Conservation (phyloP, 1,139 yeast genomes). For the Blastobotrys elegans region DNA sequence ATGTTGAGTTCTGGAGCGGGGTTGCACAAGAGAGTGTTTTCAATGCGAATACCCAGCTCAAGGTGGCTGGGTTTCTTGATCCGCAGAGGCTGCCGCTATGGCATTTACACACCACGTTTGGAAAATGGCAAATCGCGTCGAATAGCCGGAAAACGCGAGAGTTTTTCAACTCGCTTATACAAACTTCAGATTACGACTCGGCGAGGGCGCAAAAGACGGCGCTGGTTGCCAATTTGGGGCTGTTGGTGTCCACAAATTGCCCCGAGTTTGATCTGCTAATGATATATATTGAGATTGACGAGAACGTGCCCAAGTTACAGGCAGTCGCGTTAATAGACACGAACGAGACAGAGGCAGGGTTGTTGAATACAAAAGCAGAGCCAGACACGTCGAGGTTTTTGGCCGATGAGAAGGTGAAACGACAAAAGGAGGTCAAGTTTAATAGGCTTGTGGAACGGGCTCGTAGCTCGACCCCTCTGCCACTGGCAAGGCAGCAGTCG, state of each 20-base stretch:
- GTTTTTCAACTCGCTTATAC: constrained; percentile 25
- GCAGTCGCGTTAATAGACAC: constrained; percentile 6
- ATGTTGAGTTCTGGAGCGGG: constrained; percentile 19
- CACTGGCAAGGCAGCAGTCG: background rate
- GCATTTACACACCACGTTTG: constrained; percentile 21
- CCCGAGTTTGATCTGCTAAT: background rate
- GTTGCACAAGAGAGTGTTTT: background rate
- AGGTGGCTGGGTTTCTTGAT: constrained; percentile 14
- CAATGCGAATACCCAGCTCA: constrained; percentile 6
- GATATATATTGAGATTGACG: constrained; percentile 6
- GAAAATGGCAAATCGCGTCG: constrained; percentile 23
- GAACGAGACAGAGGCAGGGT: background rate
- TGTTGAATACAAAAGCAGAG: constrained; percentile 9
- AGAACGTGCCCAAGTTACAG: background rate
- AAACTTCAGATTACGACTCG: constrained; percentile 11
- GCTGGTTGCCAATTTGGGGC: constrained; percentile 16
- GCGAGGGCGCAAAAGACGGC: constrained; percentile 10
- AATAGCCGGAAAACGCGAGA: constrained; percentile 15
- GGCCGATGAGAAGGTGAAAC: background rate
- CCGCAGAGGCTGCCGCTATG: constrained; percentile 24
- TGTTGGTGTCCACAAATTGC: constrained; percentile 5
- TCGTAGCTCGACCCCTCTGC: constrained; percentile 5
- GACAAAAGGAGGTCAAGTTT: constrained; percentile 10
- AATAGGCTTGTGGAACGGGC: constrained; percentile 10
- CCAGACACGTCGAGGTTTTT: constrained; percentile 5